These are phyloP conservation scores for Penicillium malachiteum DNA, from an alignment of 495 filamentous ascomycete genomes.

Conservation along the genomic window DNA sequence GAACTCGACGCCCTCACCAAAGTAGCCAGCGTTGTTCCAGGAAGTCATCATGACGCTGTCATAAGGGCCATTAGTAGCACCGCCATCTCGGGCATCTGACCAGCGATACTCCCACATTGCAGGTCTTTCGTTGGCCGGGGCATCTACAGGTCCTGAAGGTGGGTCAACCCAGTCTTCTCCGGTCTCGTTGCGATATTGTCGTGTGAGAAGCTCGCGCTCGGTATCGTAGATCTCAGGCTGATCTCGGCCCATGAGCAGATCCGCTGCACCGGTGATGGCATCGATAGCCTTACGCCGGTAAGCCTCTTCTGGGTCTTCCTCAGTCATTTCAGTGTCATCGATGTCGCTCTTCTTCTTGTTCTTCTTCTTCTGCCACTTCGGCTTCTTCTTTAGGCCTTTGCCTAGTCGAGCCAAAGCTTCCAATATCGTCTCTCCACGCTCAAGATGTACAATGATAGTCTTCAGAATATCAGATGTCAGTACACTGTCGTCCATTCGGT, in stretches of 20 bases:
- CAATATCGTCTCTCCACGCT: conserved; percentile 82
- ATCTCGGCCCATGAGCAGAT: conserved; percentile 76
- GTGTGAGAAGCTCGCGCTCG: conserved; percentile 77
- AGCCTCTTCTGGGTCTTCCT: conserved; percentile 70
- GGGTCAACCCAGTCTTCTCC: conserved; percentile 89
- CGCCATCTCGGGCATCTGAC: conserved; percentile 84
- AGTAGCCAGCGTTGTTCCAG: conserved; percentile 90
- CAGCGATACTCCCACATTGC: conserved; percentile 89
- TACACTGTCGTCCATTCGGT: conserved; percentile 69
- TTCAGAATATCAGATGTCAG: conserved; percentile 72
- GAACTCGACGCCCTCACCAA: conserved; percentile 92
- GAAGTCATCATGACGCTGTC: conserved; percentile 79
- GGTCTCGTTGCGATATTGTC: conserved; percentile 82
- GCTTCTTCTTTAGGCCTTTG: conserved; percentile 60
- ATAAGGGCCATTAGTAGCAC: conserved; percentile 79
- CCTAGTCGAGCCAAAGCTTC: conserved; percentile 85
- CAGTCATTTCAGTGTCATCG: conserved; percentile 65
- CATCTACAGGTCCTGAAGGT: conserved; percentile 19
- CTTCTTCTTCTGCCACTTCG: conserved; percentile 59
- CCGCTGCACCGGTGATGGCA: conserved; percentile 82
- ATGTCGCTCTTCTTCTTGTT: conserved; percentile 57
- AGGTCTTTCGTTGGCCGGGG: conserved; percentile 23
- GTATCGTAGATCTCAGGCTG: conserved; percentile 86
- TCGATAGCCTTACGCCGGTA: conserved; percentile 71
- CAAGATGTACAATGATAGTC: conserved; percentile 67